Percentiles rank a stretch among this genome's conserved stretches.
Conservation (phyloP, 2,329 filamentous ascomycete genomes). For the Pyrenochaeta sp. region DNA sequence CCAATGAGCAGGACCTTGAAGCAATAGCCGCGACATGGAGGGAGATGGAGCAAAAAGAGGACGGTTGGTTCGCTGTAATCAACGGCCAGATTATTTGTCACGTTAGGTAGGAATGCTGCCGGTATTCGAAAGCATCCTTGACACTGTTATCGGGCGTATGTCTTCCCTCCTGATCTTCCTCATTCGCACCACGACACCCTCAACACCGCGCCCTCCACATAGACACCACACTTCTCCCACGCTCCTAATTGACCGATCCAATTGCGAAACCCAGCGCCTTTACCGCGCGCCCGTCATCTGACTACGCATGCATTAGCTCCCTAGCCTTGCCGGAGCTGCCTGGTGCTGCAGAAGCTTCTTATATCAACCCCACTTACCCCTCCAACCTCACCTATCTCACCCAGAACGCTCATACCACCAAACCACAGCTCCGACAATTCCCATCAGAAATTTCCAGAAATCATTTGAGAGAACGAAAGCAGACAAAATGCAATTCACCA, state of each 20-base stretch:
- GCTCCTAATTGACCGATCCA: constrained; percentile 21
- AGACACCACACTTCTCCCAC: constrained; percentile 14
- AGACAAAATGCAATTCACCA: constrained; percentile 39
- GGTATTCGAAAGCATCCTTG: not conserved
- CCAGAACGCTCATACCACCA: constrained; percentile 13
- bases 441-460: not conserved
- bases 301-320: constrained; percentile 35
- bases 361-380: constrained; percentile 50
- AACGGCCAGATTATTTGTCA: constrained; percentile 54
- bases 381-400: constrained; percentile 20
- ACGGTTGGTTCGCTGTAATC: constrained; percentile 53
- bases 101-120: constrained; percentile 22
- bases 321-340: constrained; percentile 26
- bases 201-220: constrained; percentile 2
- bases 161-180: constrained; percentile 2
- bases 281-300: constrained; percentile 42
- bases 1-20: constrained; percentile 51
- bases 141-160: not conserved
- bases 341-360: constrained; percentile 22
- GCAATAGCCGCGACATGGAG: constrained; percentile 50
- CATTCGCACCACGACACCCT: not conserved
- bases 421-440: not conserved
- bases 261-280: constrained; percentile 26
- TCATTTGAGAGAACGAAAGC: not conserved
- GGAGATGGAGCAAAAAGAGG: constrained; percentile 52